These are phyloP conservation scores for Phytophthora sansomeana DNA, from an alignment of 352 stramenopile genomes.

Conservation along the genomic window DNA sequence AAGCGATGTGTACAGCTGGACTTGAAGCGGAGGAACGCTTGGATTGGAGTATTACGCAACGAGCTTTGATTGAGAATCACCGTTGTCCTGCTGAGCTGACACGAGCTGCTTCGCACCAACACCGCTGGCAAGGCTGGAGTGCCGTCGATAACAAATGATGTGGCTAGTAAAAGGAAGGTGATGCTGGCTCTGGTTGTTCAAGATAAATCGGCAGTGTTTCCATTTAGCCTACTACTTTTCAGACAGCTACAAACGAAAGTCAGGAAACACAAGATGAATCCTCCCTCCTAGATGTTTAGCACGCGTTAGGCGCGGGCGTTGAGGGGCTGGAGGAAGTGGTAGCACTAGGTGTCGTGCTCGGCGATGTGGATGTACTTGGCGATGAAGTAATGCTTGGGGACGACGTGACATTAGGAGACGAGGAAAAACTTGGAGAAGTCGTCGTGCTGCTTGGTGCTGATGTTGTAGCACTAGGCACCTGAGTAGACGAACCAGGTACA, in stretches of 20 bases:
- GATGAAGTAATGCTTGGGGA: conserved; percentile 1
- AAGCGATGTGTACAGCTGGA: conserved; percentile 7
- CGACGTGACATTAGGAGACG: neutral
- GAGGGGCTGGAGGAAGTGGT: conserved; percentile 1
- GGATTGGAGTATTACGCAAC: conserved; percentile 19
- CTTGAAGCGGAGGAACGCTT: conserved; percentile 6
- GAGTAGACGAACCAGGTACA: neutral
- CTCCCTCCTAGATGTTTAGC: conserved; percentile 3
- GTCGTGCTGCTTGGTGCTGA: neutral
- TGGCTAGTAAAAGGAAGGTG: neutral
- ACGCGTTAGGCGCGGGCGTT: conserved; percentile 18
- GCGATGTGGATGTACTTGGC: conserved; percentile 6
- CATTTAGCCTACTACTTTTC: conserved; percentile 3
- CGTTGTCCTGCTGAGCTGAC: neutral
- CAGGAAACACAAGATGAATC: neutral
- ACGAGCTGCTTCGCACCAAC: neutral
- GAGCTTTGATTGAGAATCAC: conserved; percentile 22
- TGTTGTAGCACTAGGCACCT: conserved; percentile 7
- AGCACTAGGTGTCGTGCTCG: conserved; percentile 7
- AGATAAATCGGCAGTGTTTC: neutral
- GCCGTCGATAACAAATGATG: neutral
- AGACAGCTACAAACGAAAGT: neutral
- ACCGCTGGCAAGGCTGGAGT: neutral
- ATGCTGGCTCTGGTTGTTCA: neutral
- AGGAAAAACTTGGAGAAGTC: neutral